Evolutionary conservation across 1,139 yeast species (phyloP).

Genomic region (Geotrichum carabidarum): DNA sequence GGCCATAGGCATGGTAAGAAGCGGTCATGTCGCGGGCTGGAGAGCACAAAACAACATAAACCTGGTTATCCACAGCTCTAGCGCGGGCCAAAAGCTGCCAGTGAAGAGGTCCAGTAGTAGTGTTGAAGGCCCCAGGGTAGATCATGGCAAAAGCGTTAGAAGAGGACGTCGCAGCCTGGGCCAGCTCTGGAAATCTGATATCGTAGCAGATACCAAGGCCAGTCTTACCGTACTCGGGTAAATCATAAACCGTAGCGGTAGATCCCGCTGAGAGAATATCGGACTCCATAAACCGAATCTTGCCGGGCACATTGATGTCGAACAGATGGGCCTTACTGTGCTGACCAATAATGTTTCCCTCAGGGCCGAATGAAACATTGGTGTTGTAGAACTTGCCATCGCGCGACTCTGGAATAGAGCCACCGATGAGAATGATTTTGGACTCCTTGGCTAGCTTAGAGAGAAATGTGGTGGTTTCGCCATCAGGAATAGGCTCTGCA

Average conservation of each 20-base stretch:
- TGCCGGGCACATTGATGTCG: conserved; percentile 86
- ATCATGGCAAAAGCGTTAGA: conserved; percentile 71
- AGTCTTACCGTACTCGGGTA: conserved; percentile 66
- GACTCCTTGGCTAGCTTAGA: conserved; percentile 59
- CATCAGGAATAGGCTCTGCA: conserved; percentile 68
- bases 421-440: conserved; percentile 69
- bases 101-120: conserved; percentile 91
- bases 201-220: conserved; percentile 94
- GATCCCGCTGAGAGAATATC: conserved; percentile 70
- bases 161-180: conserved; percentile 43
- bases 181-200: conserved; percentile 85
- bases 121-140: conserved; percentile 93
- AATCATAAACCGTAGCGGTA: conserved; percentile 67
- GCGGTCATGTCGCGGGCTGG: conserved; percentile 76
- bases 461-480: conserved; percentile 61
- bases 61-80: conserved; percentile 85
- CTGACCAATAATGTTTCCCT: conserved; percentile 71
- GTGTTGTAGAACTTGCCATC: conserved; percentile 65
- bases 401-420: conserved; percentile 80
- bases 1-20: conserved; percentile 89
- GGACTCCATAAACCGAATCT: conserved; percentile 81
- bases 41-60: conserved; percentile 73
- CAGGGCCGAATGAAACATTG: conserved; percentile 63
- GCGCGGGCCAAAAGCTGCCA: conserved; percentile 86
- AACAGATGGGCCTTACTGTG: conserved; percentile 87